Percentiles rank a stretch among this genome's conserved stretches.
Evolutionary conservation across 2,329 filamentous ascomycete genomes (phyloP).

Genomic region (Juglanconis juglandina): DNA sequence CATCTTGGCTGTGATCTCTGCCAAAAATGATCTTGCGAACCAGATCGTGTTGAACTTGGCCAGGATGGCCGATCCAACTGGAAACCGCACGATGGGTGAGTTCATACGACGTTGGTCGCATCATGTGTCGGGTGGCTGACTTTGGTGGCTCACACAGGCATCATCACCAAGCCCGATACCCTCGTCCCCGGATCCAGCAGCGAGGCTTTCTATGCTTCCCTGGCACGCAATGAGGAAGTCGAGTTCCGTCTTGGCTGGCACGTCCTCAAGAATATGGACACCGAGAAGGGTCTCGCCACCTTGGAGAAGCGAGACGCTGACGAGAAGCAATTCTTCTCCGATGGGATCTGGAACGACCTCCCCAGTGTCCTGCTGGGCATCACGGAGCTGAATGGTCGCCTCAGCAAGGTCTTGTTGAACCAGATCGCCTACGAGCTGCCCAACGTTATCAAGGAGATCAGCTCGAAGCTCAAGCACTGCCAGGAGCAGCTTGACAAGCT

Average conservation of each 20-base stretch:
- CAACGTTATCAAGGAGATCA: conserved; percentile 21
- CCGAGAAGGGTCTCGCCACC: conserved; percentile 17
- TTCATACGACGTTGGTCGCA: conserved; percentile 32
- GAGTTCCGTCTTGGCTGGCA: conserved; percentile 32
- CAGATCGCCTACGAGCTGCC: conserved; percentile 25
- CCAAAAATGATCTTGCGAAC: conserved; percentile 53
- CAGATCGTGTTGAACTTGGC: conserved; percentile 53
- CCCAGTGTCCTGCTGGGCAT: conserved; percentile 24
- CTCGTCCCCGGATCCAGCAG: conserved; percentile 29
- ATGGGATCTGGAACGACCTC: conserved; percentile 34
- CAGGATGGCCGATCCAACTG: conserved; percentile 30
- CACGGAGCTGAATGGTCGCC: conserved; percentile 13
- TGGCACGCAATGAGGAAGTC: conserved; percentile 32
- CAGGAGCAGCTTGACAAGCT: conserved; percentile 16
- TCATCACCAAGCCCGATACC: conserved; percentile 56
- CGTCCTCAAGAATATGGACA: conserved; percentile 39
- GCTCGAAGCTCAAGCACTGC: conserved; percentile 13
- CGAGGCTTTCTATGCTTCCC: conserved; percentile 25
- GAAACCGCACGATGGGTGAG: conserved; percentile 48
- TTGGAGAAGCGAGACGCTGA: conserved; percentile 19
- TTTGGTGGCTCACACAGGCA: conserved; percentile 23
- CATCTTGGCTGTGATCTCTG: conserved; percentile 55
- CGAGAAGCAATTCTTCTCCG: conserved; percentile 18
- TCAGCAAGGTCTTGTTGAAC: conserved; percentile 16
- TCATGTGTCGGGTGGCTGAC: background rate